Percentiles rank a stretch among this genome's conserved stretches.
Evolutionary conservation across 2,329 filamentous ascomycete species (phyloP).

Genomic region (Zasmidium citrigriseum): DNA sequence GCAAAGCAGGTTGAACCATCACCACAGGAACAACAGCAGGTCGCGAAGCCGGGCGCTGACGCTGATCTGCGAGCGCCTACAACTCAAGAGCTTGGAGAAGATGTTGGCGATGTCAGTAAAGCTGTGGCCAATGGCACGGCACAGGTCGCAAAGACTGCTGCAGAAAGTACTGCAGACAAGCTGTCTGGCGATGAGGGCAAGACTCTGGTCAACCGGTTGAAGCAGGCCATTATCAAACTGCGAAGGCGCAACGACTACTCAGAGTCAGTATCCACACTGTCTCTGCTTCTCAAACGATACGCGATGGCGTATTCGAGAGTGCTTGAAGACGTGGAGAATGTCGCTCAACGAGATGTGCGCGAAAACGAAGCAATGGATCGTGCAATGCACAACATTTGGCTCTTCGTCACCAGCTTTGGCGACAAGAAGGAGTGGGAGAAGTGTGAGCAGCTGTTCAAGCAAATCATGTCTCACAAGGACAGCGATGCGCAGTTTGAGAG

Average conservation of each 20-base stretch:
- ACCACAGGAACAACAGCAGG: slow-evolving; percentile 56
- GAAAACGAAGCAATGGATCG: slow-evolving; percentile 73
- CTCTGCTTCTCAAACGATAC: slow-evolving; percentile 75
- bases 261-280: slow-evolving; percentile 78
- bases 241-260: slow-evolving; percentile 78
- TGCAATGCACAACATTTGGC: slow-evolving; percentile 79
- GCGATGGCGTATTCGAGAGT: slow-evolving; percentile 75
- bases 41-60: slow-evolving; percentile 56
- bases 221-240: slow-evolving; percentile 72
- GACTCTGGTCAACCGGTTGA: slow-evolving; percentile 72
- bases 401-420: slow-evolving; percentile 77
- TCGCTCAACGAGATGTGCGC: slow-evolving; percentile 69
- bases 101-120: slow-evolving; percentile 47
- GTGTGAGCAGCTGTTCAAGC: slow-evolving; percentile 67
- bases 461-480: slow-evolving; percentile 71
- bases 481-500: slow-evolving; percentile 82
- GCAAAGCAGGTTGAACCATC: slow-evolving; percentile 74
- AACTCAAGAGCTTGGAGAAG: slow-evolving; percentile 60
- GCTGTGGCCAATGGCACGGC: slow-evolving; percentile 47
- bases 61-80: slow-evolving; percentile 53
- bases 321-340: slow-evolving; percentile 65
- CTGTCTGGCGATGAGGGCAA: slow-evolving; percentile 71
- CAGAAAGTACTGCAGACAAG: slow-evolving; percentile 73
- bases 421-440: slow-evolving; percentile 73
- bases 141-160: slow-evolving; percentile 58